Conservation (phyloP, 163 green algal species). For the Coccomyxa subellipsoidea region DNA sequence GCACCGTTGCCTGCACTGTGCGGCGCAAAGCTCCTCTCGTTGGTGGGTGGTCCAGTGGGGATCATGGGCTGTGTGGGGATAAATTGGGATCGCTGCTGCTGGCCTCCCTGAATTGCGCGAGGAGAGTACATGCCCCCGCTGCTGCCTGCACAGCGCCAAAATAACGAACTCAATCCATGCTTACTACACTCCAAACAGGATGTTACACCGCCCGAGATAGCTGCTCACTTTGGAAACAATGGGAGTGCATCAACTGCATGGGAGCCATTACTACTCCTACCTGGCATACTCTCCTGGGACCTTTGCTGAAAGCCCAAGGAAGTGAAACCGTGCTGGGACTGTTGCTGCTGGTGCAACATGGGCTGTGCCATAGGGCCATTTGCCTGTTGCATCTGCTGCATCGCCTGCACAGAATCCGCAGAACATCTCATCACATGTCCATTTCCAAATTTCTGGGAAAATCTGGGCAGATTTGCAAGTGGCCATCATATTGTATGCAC, state of each 20-base stretch:
- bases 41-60: neutral
- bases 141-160: neutral
- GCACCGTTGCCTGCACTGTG: neutral
- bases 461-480: too few species aligned
- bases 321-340: neutral
- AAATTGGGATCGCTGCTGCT: neutral
- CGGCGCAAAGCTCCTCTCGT: neutral
- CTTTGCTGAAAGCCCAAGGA: neutral
- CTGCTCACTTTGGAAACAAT: too few species aligned
- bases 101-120: neutral
- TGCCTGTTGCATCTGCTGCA: neutral
- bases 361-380: neutral
- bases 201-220: too few species aligned
- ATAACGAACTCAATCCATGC: neutral
- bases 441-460: neutral
- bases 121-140: neutral
- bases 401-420: neutral
- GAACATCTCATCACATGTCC: neutral
- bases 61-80: neutral
- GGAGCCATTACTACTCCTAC: neutral
- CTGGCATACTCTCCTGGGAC: neutral
- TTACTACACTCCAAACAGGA: too few species aligned
- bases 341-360: neutral
- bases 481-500: too few species aligned
- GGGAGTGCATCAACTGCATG: too few species aligned